These are phyloP conservation scores for Decorospora gaudefroyi DNA, from an alignment of 2,329 filamentous ascomycete species.

Conservation along the genomic window DNA sequence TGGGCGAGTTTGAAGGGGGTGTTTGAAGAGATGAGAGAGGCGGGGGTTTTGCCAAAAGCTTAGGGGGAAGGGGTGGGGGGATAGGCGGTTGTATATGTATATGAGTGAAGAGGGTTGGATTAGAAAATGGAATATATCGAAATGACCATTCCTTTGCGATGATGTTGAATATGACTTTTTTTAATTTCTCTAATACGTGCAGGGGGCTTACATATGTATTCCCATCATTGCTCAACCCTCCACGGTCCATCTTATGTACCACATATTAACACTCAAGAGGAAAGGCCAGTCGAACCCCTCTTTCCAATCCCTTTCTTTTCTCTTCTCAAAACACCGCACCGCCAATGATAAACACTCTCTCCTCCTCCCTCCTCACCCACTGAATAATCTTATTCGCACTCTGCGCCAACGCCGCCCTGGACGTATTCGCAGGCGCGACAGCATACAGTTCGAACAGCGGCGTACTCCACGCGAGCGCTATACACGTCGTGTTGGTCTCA, in stretches of 20 bases:
- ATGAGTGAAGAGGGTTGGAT: no score
- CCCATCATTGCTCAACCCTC: no score
- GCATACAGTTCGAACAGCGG: slow-evolving; percentile 93
- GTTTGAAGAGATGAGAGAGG: slow-evolving; percentile 45
- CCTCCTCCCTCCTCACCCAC: slow-evolving; percentile 90
- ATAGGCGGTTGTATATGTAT: no score
- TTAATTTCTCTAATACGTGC: no score
- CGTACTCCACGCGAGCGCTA: slow-evolving; percentile 87
- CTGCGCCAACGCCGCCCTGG: slow-evolving; percentile 71
- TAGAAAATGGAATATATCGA: no score
- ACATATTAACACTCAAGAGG: no score
- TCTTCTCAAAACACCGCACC: slow-evolving; percentile 71
- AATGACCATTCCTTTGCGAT: no score
- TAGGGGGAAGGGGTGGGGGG: no score
- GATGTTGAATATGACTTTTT: no score
- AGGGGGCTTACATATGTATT: no score
- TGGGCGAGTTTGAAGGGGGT: slow-evolving; percentile 48
- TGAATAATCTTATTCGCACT: slow-evolving; percentile 87
- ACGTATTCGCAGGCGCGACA: slow-evolving; percentile 75
- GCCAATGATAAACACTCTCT: slow-evolving; percentile 93
- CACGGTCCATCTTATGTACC: no score
- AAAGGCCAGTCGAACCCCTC: no score
- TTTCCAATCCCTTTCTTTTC: background rate
- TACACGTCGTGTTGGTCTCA: slow-evolving; percentile 69
- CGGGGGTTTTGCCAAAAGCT: slow-evolving; percentile 20